phyloP scores from a whole-genome alignment of 495 filamentous ascomycete genomes.

The Tuber microsphaerosporum region DNA sequence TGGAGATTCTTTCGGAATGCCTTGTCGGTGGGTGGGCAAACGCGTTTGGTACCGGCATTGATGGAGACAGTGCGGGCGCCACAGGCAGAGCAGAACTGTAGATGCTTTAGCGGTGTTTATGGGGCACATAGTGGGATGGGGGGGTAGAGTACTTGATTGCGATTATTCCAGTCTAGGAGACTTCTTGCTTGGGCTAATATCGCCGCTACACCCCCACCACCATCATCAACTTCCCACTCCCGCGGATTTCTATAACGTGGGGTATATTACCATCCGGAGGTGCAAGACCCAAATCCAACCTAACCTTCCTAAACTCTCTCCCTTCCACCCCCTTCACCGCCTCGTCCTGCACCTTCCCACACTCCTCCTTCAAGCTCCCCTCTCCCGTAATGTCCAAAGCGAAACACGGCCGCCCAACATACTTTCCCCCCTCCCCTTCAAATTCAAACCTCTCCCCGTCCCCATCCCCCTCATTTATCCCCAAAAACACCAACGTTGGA shows the following conservation, averaged over 20 bases:
- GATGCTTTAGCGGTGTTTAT: not conserved
- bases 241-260: not conserved
- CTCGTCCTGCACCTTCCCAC: constrained; percentile 51
- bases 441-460: constrained; percentile 42
- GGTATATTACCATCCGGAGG: constrained; percentile 54
- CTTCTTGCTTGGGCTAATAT: constrained; percentile 86
- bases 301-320: constrained; percentile 53
- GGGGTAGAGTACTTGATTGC: constrained; percentile 80
- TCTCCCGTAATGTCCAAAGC: constrained; percentile 80
- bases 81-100: constrained; percentile 74
- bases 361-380: constrained; percentile 50
- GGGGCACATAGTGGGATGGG: constrained; percentile 71
- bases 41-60: constrained; percentile 83
- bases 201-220: constrained; percentile 53
- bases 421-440: constrained; percentile 40
- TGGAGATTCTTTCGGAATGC: constrained; percentile 43
- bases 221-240: constrained; percentile 21
- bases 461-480: constrained; percentile 58
- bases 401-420: constrained; percentile 74
- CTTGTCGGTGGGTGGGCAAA: constrained; percentile 73
- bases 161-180: constrained; percentile 88
- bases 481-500: constrained; percentile 75
- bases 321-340: constrained; percentile 55
- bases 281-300: constrained; percentile 53
- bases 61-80: constrained; percentile 76